These are phyloP conservation scores for Cladosporium sp. DNA, from an alignment of 2,329 filamentous ascomycete species.

Conservation along the genomic window DNA sequence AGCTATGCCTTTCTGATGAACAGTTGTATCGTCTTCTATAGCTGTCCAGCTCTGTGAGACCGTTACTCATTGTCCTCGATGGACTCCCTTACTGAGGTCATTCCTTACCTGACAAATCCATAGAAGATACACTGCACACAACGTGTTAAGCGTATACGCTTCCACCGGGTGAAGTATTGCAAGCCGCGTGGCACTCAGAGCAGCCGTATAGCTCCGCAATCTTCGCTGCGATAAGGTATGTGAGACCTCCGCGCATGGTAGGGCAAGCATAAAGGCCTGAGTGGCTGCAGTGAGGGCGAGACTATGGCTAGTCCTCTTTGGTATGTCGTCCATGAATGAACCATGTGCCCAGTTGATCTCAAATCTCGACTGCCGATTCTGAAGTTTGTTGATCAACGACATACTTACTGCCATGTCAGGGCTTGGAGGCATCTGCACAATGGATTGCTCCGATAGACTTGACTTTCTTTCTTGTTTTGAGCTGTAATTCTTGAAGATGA, in stretches of 20 bases:
- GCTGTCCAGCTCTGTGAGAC: neutral
- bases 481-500: neutral
- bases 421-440: neutral
- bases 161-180: neutral
- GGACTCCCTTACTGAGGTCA: neutral
- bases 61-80: neutral
- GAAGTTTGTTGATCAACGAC: neutral
- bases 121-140: neutral
- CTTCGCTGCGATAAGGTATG: neutral
- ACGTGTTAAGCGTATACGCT: neutral
- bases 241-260: neutral
- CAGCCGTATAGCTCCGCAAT: neutral
- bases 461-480: neutral
- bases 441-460: neutral
- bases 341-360: conserved; percentile 1
- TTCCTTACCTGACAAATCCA: neutral
- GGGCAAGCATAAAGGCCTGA: neutral
- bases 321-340: neutral
- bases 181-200: neutral
- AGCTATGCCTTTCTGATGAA: neutral
- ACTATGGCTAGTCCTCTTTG: neutral
- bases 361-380: neutral
- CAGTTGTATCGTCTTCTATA: neutral
- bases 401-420: neutral
- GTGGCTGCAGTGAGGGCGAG: neutral